These are phyloP conservation scores for Mercurialis annua DNA, from an alignment of 345 rosid genomes.

Conservation along the genomic window DNA sequence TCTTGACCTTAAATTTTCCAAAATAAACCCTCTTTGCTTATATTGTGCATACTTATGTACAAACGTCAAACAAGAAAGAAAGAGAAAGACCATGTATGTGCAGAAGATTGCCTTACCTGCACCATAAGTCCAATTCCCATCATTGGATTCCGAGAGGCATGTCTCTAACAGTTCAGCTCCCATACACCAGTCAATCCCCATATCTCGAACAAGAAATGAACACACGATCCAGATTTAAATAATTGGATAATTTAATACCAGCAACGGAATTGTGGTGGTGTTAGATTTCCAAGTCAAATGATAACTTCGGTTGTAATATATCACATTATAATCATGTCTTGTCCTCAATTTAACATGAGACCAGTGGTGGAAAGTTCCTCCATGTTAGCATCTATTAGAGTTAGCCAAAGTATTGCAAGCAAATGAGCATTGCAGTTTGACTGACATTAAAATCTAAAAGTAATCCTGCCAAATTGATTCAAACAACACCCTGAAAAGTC, in stretches of 20 bases:
- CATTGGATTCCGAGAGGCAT: slow-evolving; percentile 78
- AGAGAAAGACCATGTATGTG: background rate
- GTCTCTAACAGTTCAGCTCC: slow-evolving; percentile 98
- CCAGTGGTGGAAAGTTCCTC: slow-evolving; percentile 72
- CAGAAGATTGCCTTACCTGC: slow-evolving; percentile 50
- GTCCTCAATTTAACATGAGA: slow-evolving; percentile 90
- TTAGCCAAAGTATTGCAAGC: slow-evolving; percentile 9
- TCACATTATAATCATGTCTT: slow-evolving; percentile 49
- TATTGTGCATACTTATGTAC: background rate
- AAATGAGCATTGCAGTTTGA: slow-evolving; percentile 34
- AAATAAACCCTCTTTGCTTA: background rate
- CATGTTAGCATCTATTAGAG: slow-evolving; percentile 86
- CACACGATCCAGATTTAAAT: too few relatives aligned
- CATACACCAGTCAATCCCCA: slow-evolving; percentile 96
- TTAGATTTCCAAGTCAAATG: background rate
- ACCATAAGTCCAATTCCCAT: slow-evolving; percentile 93
- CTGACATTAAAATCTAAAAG: slow-evolving; percentile 76
- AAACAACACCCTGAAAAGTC: slow-evolving; percentile 71
- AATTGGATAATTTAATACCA: too few relatives aligned
- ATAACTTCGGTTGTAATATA: background rate
- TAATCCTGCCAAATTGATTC: slow-evolving; percentile 94
- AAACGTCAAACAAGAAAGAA: background rate
- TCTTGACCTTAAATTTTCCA: background rate
- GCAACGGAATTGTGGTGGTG: slow-evolving; percentile 12
- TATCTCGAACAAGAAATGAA: slow-evolving; percentile 88